These are phyloP conservation scores for Capronia americana DNA, from an alignment of 2,329 filamentous ascomycete genomes.

Conservation along the genomic window DNA sequence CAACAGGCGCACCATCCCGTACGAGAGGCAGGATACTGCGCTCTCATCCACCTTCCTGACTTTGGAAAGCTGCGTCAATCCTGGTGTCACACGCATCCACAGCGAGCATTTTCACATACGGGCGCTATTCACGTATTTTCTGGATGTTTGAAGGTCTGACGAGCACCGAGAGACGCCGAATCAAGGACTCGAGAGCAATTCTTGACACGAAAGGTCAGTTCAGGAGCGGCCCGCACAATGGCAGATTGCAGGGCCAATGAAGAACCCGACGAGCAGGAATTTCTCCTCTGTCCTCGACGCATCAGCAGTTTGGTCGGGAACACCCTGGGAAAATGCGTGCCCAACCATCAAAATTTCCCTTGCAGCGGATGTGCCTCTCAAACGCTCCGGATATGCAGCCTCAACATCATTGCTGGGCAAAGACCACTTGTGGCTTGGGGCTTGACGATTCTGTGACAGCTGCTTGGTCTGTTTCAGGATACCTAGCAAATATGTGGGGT, in stretches of 20 bases:
- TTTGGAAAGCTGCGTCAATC: no score
- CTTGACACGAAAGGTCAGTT: neutral
- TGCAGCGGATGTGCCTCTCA: constrained; percentile 16
- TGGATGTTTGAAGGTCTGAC: neutral
- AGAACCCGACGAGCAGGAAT: neutral
- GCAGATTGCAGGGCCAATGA: constrained; percentile 6
- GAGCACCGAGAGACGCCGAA: neutral
- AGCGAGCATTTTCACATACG: neutral
- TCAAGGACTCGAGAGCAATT: neutral
- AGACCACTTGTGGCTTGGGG: neutral
- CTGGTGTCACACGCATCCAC: no score
- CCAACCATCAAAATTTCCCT: constrained; percentile 2
- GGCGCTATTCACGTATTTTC: neutral
- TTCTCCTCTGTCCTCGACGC: neutral
- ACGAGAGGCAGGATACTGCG: no score
- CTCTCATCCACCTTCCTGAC: no score
- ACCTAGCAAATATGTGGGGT: constrained; percentile 6
- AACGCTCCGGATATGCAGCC: constrained; percentile 13
- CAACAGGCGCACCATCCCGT: no score
- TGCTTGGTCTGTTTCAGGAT: constrained; percentile 17
- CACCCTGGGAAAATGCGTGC: constrained; percentile 3
- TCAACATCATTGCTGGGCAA: constrained; percentile 12
- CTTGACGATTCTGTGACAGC: constrained; percentile 13
- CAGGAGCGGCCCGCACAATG: constrained; percentile 13
- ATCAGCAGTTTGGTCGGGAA: neutral